Evolutionary conservation across 23 red algal genomes (phyloP).

Genomic region (Gracilaria vermiculophylla): DNA sequence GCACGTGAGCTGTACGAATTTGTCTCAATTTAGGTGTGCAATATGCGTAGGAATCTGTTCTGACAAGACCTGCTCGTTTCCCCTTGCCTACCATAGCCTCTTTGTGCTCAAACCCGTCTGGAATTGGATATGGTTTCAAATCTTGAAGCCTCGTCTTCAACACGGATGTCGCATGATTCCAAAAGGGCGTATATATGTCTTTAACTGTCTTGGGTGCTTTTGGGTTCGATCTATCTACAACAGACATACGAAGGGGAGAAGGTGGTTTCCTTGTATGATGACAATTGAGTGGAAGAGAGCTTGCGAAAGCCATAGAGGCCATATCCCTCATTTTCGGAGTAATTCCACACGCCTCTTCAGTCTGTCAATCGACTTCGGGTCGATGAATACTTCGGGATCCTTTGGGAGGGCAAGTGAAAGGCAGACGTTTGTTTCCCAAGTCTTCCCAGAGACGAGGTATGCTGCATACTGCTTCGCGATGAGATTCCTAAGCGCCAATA

Average conservation of each 20-base stretch:
- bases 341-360: neutral
- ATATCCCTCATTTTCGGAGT: neutral
- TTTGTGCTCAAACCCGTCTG: constrained; percentile 81
- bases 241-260: constrained; percentile 12
- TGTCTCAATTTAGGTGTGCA: constrained; percentile 84
- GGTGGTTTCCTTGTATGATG: neutral
- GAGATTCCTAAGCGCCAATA: too few relatives aligned
- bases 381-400: too few relatives aligned
- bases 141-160: constrained; percentile 65
- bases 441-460: too few relatives aligned
- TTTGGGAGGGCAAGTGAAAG: too few relatives aligned
- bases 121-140: constrained; percentile 82
- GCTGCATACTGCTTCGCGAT: too few relatives aligned
- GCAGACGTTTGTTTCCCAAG: too few relatives aligned
- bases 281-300: neutral
- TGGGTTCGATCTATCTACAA: neutral
- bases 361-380: neutral
- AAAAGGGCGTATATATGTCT: constrained; percentile 89
- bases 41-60: constrained; percentile 82
- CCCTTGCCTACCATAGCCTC: constrained; percentile 91
- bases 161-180: constrained; percentile 69
- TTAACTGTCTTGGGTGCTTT: constrained; percentile 32
- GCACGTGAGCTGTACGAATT: constrained; percentile 93
- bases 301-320: neutral
- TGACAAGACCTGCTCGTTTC: constrained; percentile 63